These are phyloP conservation scores for Zizania latifolia DNA, from an alignment of 176 grass and related monocot species.

Conservation along the genomic window DNA sequence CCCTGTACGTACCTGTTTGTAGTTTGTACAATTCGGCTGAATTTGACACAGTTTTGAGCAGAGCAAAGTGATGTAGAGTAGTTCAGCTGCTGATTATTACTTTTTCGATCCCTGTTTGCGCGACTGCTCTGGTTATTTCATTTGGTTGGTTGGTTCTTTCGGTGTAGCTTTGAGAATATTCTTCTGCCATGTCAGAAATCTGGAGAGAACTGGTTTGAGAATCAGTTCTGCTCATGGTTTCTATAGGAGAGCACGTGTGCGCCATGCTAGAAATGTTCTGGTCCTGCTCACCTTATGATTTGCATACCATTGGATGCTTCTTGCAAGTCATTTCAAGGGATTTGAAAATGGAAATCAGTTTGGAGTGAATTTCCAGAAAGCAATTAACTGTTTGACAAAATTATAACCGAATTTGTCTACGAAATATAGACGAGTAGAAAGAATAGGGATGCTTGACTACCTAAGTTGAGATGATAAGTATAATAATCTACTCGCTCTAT, in stretches of 20 bases:
- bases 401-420: not conserved
- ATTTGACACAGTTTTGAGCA: slow-evolving; percentile 23
- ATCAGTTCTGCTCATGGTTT: not conserved
- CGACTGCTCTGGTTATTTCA: not conserved
- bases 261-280: not conserved
- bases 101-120: not conserved
- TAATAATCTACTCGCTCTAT: too few species aligned
- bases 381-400: not conserved
- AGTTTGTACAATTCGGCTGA: not conserved
- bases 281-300: not conserved
- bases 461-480: too few species aligned
- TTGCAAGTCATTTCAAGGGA: not conserved
- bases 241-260: not conserved
- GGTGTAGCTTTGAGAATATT: not conserved
- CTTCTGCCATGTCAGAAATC: not conserved
- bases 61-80: not conserved
- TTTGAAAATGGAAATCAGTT: not conserved
- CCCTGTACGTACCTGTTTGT: not conserved
- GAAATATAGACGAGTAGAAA: too few species aligned
- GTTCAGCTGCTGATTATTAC: not conserved
- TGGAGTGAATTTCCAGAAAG: not conserved
- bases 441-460: too few species aligned
- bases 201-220: not conserved
- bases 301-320: not conserved
- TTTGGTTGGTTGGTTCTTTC: not conserved